phyloP scores from a whole-genome alignment of 2,329 filamentous ascomycete genomes.

The Aspergillus brunneoviolaceus region DNA sequence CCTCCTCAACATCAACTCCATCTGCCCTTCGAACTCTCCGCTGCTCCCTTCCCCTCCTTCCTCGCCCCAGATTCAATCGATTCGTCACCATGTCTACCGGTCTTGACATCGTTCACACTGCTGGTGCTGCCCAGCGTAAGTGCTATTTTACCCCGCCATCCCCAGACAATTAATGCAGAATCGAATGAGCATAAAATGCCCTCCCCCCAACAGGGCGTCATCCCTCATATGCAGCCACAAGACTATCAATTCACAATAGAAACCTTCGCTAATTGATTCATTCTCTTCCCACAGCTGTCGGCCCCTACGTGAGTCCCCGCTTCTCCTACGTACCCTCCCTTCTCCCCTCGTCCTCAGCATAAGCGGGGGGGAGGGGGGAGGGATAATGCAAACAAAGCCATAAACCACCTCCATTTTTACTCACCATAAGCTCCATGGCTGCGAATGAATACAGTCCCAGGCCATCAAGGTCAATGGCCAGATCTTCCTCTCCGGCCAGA shows the following conservation, averaged over 20 bases:
- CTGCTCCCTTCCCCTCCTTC: constrained; percentile 15
- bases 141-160: constrained; percentile 10
- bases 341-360: constrained; percentile 5
- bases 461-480: constrained; percentile 68
- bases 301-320: constrained; percentile 42
- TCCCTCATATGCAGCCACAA: too few relatives aligned
- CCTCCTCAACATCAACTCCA: constrained; percentile 13
- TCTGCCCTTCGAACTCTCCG: constrained; percentile 6
- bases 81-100: constrained; percentile 39
- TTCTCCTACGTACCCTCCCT: constrained; percentile 1
- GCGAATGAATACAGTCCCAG: constrained; percentile 42
- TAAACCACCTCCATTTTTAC: too few relatives aligned
- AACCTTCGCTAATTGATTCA: constrained; percentile 9
- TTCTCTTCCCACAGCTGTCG: constrained; percentile 31
- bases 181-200: background rate
- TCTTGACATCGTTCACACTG: constrained; percentile 41
- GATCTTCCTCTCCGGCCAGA: constrained; percentile 73
- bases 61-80: constrained; percentile 13
- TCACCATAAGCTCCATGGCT: too few relatives aligned
- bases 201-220: too few relatives aligned
- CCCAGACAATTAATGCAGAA: background rate
- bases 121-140: constrained; percentile 49
- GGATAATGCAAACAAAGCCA: background rate
- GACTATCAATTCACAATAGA: too few relatives aligned
- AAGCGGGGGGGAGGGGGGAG: background rate